Base-by-base conservation (phyloP, 306 rosid species). In the Trifolium pratense region DNA sequence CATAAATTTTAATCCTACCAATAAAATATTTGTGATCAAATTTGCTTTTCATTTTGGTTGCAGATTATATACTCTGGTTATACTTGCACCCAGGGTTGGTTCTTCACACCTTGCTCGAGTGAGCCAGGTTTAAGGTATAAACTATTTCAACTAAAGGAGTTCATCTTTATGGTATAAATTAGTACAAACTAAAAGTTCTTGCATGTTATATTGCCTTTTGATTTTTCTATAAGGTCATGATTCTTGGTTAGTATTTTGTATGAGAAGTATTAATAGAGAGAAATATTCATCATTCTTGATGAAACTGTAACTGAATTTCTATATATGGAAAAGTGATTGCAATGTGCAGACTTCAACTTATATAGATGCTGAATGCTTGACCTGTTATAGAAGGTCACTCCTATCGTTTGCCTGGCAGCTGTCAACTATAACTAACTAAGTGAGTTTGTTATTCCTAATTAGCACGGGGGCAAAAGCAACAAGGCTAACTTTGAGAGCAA, bases 41-140 rank as follows among this genome's bases (percentile, higher is more conserved):
- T 66, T 9, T 11, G 3, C 6, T 42, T 68, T 65, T 39, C 3
- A 5, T 37, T 62, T 46, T 23, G 25, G 25, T 76, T 82, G 78
- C 81, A 93, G 98, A 71, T 91, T 75, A 79, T 93, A 74, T 93
- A 93, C 76, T 89, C 97, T 26, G 84, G 97, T 75, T 93, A 91
- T 72, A 78, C 90, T 57, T 95, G 99, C 58, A 81, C 89, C 43
- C 99, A 95, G 61, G 99, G 99, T n/a, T 95, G 99, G 97, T 90
- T 95, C 88, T 81, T 95, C 85, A 91, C 99, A 20, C 93, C 97
- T 57, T 95, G 97, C 84, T 7, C 85, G 9, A 86, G 93, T 71
- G 86, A 83, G 58, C 99, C 99, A 23, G 36, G 88, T 76, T 91
- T 91, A 85, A 91, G 99, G 99, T 91, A 18, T 62, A 84, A 72